Conservation (phyloP, 345 rosid genomes). For the Brassica juncea region DNA sequence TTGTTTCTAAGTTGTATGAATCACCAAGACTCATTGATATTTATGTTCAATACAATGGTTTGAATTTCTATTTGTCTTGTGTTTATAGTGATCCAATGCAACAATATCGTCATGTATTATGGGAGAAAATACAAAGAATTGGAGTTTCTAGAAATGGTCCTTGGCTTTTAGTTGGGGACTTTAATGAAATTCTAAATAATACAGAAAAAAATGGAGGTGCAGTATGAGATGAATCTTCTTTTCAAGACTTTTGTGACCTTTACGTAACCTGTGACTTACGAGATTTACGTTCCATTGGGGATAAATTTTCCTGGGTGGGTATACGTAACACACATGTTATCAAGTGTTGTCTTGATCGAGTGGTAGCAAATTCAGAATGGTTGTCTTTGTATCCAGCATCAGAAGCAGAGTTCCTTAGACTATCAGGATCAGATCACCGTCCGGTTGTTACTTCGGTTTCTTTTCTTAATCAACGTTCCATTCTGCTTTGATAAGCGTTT, state of each 20-base stretch:
- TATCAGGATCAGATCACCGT: background rate
- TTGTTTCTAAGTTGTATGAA: background rate
- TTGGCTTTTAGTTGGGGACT: background rate
- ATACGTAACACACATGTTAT: background rate
- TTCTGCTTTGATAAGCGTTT: background rate
- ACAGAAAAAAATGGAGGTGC: background rate
- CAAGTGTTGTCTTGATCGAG: background rate
- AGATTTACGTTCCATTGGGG: background rate
- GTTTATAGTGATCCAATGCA: background rate
- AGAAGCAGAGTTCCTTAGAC: background rate
- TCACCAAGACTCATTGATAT: background rate
- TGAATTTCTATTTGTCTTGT: background rate
- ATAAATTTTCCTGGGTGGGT: background rate
- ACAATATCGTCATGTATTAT: background rate
- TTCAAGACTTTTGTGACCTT: background rate
- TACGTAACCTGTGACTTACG: background rate
- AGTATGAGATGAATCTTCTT: background rate
- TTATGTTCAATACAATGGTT: background rate
- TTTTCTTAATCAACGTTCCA: background rate
- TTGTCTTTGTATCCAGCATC: background rate
- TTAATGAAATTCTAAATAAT: background rate
- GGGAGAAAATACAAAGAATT: background rate
- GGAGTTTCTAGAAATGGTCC: background rate
- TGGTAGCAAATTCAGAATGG: background rate
- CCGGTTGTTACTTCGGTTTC: background rate